phyloP scores from a whole-genome alignment of 2,329 filamentous ascomycete genomes.

The Trichoderma polysporum region DNA sequence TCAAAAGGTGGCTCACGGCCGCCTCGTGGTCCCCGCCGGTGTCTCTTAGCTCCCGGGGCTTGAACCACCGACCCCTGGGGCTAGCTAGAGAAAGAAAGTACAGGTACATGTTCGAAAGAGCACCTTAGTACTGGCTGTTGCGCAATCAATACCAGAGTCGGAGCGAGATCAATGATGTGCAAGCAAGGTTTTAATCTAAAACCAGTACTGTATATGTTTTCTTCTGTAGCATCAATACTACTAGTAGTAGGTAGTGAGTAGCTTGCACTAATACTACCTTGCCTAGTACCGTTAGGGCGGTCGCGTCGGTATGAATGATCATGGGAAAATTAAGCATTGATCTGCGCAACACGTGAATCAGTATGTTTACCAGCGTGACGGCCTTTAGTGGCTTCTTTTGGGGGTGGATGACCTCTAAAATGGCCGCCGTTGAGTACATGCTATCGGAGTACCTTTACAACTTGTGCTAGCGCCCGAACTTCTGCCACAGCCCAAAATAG shows the following conservation, averaged over 20 bases:
- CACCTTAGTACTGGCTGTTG: too few species aligned
- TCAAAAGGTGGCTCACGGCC: conserved; percentile 6
- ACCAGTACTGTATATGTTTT: neutral
- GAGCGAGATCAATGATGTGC: too few species aligned
- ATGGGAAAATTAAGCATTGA: conserved; percentile 14
- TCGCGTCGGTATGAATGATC: neutral
- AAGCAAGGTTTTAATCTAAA: too few species aligned
- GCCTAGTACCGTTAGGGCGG: neutral
- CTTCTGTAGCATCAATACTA: neutral
- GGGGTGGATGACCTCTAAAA: conserved; percentile 1
- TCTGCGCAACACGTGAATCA: conserved; percentile 10
- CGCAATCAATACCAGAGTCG: too few species aligned
- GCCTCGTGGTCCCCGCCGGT: neutral
- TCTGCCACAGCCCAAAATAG: neutral
- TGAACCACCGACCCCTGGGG: conserved; percentile 16
- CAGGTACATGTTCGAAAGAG: neutral
- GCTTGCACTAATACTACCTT: too few species aligned
- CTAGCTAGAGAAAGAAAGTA: conserved; percentile 13
- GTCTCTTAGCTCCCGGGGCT: conserved; percentile 18
- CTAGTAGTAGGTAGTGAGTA: neutral
- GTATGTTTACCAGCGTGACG: neutral
- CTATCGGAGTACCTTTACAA: neutral
- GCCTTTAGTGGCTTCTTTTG: neutral
- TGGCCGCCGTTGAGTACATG: neutral
- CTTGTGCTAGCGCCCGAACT: conserved; percentile 9